Evolutionary conservation across 2,329 filamentous ascomycete species (phyloP), one percentile per base, ranked within the genome.

Genomic region (Beauveria sp.): DNA sequence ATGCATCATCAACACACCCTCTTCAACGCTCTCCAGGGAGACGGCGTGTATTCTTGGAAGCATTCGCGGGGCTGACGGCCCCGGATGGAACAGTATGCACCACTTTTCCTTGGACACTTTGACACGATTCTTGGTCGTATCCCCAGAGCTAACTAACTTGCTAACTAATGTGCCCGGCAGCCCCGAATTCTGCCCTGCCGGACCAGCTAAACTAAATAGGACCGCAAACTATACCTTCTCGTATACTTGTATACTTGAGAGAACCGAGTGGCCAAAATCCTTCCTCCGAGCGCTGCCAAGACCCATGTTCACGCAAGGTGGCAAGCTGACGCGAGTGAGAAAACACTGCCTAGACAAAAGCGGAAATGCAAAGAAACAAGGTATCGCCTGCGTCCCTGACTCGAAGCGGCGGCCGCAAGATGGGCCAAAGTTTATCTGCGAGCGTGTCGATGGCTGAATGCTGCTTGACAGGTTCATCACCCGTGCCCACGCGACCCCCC

Each of bases 401-500:
- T 59, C 56, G 56, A 59, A 37, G n/a, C 48, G 37, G 24, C 24
- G 52, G 44, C 46, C 7, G 34, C 47, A 54, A 47, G 20, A 53
- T 43, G 41, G 34, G 34, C 40, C 22, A 53, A 59, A 28, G 34
- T 34, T 10, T 47, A 46, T 47, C 57, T 54, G 12, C 41, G 47
- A 41, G 10, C 30, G 37, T 20, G 57, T 51, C 44, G 48, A 53
- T 54, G 57, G 50, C 28, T 47, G 46, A 44, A 51, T 18, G 48
- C 28, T 46, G 20, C 22, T 54, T 24, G 50, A 34, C 20, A 37
- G 50, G 50, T 40, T 54, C 16, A 40, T n/a, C 8, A 46, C 50
- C 57, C 50, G 30, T 57, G 59, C 26, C 54, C 59, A 61, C 59
- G 59, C 59, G 59, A 61, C 53, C 59, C 37, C 53, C 46, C 53